Base-by-base conservation (phyloP, 192 early-diverging fungal species). In the Backusella parvicylindrica region DNA sequence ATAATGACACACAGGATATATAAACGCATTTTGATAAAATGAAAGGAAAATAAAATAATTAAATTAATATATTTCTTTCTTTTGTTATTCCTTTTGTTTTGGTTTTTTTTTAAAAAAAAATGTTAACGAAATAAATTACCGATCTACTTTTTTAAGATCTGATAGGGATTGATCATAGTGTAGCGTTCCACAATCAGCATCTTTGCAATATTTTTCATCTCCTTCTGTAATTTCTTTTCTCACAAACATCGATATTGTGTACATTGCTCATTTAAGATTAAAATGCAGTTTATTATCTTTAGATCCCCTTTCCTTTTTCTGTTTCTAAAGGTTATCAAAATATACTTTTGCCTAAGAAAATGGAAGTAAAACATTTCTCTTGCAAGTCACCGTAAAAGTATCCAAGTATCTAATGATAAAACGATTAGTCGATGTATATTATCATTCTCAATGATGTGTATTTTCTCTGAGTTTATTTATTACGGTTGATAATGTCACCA, bases 91-190 rank as follows among this genome's bases (percentile, higher is more conserved):
- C 9, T 60, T 3, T 60, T 9, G 12, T 28, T 60, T 28, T 60
- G 23, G n/a, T 13, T 56, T 56, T 60, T 26, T 21, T 53, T 41
- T 13, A 60, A 11, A 3, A 60, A n/a, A 60, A 60, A 60, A 60
- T 60, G 53, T 13, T 60, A 60, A 60, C 28, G 26, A 28, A 26
- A 60, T 28, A 60, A 60, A 60, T 60, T 60, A 60, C 53, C 53
- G 53, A 60, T 60, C 53, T 60, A n/a, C n/a, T 60, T 56, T 53
- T 60, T 28, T 23, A 60, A 60, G 53, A 60, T 60, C 53, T 60
- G 53, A 60, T 60, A 60, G 21, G 23, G 26, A 28, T 28, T 60
- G 53, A 23, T 60, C 26, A 60, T 60, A 60, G 53, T 28, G 53
- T 60, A 60, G 3, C 53, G 43, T 47, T 47, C 43, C 43, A 47